Percentiles rank a stretch among this genome's conserved stretches.
These are phyloP conservation scores for Cordyceps cateniannulata DNA, from an alignment of 2,329 filamentous ascomycete genomes.

Conservation along the genomic window DNA sequence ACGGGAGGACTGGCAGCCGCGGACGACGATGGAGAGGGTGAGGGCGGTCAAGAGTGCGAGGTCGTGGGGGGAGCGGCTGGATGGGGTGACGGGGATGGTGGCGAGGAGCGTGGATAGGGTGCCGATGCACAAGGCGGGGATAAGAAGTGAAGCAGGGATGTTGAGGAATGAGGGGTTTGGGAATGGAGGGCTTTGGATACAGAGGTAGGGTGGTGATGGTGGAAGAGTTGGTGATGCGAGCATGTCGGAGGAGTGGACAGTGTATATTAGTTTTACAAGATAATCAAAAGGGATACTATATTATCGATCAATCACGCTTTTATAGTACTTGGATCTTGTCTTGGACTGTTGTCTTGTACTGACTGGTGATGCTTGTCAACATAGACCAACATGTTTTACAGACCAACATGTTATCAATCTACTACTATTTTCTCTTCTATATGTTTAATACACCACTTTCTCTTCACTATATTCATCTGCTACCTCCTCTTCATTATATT, in stretches of 20 bases:
- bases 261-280: background rate
- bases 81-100: conserved; percentile 40
- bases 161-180: conserved; percentile 44
- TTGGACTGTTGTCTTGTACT: too few species aligned
- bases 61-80: conserved; percentile 38
- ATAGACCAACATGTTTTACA: too few species aligned
- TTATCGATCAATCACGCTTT: too few species aligned
- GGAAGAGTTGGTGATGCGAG: background rate
- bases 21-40: conserved; percentile 31
- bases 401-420: too few species aligned
- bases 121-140: conserved; percentile 51
- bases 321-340: too few species aligned
- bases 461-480: too few species aligned
- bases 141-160: conserved; percentile 43
- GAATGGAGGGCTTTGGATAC: conserved; percentile 43
- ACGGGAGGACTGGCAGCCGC: conserved; percentile 38
- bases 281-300: too few species aligned
- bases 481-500: too few species aligned
- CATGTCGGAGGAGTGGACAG: conserved; percentile 15
- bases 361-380: too few species aligned
- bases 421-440: too few species aligned
- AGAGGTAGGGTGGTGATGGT: background rate
- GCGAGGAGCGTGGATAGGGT: conserved; percentile 52
- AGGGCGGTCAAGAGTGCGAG: conserved; percentile 34
- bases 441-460: too few species aligned